Evolutionary conservation across 1,284 basidiomycete species (phyloP).

Genomic region (Ustilago shanxiensis): DNA sequence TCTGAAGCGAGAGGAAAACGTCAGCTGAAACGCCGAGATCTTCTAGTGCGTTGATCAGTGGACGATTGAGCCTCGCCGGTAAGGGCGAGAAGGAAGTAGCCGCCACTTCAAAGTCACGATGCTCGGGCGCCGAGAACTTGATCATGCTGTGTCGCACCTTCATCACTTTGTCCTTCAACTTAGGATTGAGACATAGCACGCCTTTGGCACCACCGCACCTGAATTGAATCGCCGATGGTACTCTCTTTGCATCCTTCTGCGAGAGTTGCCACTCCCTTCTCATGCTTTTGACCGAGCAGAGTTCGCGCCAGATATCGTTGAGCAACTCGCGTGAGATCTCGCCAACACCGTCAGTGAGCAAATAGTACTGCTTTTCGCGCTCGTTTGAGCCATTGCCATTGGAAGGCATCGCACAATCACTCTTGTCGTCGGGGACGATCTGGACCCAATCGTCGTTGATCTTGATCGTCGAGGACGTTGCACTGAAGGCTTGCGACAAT

Average conservation of each 20-base stretch:
- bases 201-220: constrained; percentile 39
- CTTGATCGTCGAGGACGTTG: constrained; percentile 36
- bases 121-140: constrained; percentile 35
- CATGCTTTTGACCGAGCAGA: constrained; percentile 33
- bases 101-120: constrained; percentile 36
- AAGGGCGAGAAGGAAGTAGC: constrained; percentile 28
- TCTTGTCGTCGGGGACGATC: constrained; percentile 26
- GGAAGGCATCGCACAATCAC: constrained; percentile 11
- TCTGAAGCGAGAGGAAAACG: constrained; percentile 25
- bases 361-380: constrained; percentile 3
- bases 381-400: neutral
- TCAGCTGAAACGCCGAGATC: constrained; percentile 23
- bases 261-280: constrained; percentile 22
- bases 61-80: constrained; percentile 36
- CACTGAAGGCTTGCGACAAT: constrained; percentile 44
- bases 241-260: constrained; percentile 15
- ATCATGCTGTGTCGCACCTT: constrained; percentile 36
- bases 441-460: constrained; percentile 30
- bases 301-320: constrained; percentile 31
- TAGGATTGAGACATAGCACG: constrained; percentile 36
- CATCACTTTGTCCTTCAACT: constrained; percentile 23
- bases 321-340: constrained; percentile 29
- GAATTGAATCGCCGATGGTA: constrained; percentile 40
- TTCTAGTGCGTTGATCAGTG: constrained; percentile 44
- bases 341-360: constrained; percentile 43